phyloP scores from a whole-genome alignment of 257 asterid genomes.

The Forsythia suspensa region DNA sequence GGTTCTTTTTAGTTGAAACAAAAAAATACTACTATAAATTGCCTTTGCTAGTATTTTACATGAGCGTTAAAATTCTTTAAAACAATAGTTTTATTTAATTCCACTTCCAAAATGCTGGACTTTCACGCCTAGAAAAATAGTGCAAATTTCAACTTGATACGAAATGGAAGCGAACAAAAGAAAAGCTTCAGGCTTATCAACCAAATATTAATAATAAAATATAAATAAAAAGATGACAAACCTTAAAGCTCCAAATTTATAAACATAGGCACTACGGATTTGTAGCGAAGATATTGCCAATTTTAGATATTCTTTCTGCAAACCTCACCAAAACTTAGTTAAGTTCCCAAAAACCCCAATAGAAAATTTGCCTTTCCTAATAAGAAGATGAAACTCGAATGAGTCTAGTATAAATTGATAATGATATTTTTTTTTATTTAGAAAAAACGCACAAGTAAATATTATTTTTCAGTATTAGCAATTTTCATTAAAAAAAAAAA shows the following conservation, averaged over 20 bases:
- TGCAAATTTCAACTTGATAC: neutral
- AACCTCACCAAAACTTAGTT: neutral
- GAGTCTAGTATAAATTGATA: too few relatives aligned
- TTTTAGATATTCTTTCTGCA: neutral
- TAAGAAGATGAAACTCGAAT: too few relatives aligned
- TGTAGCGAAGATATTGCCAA: neutral
- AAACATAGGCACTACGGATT: neutral
- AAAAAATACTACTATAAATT: neutral
- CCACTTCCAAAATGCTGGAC: neutral
- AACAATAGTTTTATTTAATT: neutral
- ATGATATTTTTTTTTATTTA: too few relatives aligned
- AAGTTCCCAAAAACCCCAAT: neutral
- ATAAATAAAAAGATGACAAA: neutral
- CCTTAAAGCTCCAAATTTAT: neutral
- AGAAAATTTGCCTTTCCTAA: neutral
- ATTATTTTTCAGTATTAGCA: too few relatives aligned
- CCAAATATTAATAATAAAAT: neutral
- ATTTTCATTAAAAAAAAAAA: too few relatives aligned
- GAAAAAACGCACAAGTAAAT: too few relatives aligned
- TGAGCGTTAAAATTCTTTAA: neutral
- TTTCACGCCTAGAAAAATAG: neutral
- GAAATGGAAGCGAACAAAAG: neutral
- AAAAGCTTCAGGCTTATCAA: neutral
- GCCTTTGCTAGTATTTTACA: neutral
- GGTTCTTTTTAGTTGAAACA: neutral